Evolutionary conservation across 2,329 filamentous ascomycete species (phyloP).

Genomic region (Pseudogymnoascus sp.): DNA sequence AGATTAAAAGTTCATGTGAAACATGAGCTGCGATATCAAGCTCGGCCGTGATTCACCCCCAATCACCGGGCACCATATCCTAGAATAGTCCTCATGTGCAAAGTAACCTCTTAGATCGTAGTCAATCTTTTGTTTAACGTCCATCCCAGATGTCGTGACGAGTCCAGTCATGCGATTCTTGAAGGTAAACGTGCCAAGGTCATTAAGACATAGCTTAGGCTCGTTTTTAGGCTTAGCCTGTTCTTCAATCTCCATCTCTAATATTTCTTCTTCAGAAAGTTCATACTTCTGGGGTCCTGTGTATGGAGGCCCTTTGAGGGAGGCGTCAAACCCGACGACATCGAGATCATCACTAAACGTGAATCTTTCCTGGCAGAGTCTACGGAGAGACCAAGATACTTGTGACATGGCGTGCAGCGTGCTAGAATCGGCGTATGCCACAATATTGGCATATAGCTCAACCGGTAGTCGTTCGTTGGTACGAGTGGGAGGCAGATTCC

Average conservation of each 20-base stretch:
- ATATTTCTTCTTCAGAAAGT: neutral
- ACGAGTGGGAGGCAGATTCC: neutral
- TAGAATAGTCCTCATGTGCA: neutral
- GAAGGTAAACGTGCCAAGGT: neutral
- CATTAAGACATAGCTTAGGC: neutral
- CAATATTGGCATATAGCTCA: neutral
- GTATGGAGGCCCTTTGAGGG: neutral
- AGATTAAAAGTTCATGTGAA: neutral
- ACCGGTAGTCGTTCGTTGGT: neutral
- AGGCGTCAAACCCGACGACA: neutral
- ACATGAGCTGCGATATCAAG: neutral
- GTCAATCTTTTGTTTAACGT: neutral
- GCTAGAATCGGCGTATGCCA: neutral
- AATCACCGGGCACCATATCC: neutral
- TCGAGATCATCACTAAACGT: neutral
- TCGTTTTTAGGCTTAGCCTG: neutral
- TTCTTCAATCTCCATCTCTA: neutral
- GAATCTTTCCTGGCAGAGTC: neutral
- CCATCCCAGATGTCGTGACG: neutral
- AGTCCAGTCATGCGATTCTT: neutral
- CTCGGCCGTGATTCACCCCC: neutral
- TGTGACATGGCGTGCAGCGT: neutral
- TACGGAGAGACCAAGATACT: neutral
- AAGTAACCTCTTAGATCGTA: neutral
- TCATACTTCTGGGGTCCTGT: neutral